Percentiles rank a stretch among this genome's conserved stretches.
phyloP scores from a whole-genome alignment of 306 rosid species.

The Citrullus mucosospermus region DNA sequence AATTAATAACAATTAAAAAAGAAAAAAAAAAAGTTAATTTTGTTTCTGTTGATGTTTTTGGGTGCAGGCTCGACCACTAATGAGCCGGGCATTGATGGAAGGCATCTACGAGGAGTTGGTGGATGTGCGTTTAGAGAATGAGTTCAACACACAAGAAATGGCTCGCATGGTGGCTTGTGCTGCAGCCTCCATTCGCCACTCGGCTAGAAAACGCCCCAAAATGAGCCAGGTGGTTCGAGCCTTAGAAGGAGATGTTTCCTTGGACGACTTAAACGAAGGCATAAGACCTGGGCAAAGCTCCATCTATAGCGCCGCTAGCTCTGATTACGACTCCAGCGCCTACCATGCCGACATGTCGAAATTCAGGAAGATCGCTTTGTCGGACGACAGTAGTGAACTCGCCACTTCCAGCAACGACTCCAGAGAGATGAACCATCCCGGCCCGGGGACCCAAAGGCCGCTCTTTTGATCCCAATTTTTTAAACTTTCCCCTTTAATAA shows the following conservation, averaged over 20 bases:
- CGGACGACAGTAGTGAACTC: constrained; percentile 33
- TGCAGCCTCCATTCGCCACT: constrained; percentile 79
- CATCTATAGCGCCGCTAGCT: constrained; percentile 14
- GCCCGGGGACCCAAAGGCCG: not conserved
- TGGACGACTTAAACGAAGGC: constrained; percentile 60
- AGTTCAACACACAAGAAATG: constrained; percentile 47
- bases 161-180: constrained; percentile 67
- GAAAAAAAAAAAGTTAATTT: no score
- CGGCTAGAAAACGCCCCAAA: constrained; percentile 59
- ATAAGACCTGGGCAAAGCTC: constrained; percentile 17
- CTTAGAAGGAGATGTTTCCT: constrained; percentile 57
- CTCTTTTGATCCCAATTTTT: not conserved
- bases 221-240: constrained; percentile 88
- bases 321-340: constrained; percentile 44
- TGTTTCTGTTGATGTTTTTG: no score
- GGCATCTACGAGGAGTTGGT: constrained; percentile 45
- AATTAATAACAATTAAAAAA: no score
- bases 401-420: constrained; percentile 41
- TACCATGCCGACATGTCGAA: constrained; percentile 49
- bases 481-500: no score
- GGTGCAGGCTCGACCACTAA: constrained; percentile 60
- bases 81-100: constrained; percentile 42
- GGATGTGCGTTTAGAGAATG: constrained; percentile 45
- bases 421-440: constrained; percentile 13
- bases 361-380: constrained; percentile 40